Base-by-base conservation (phyloP, 2,329 filamentous ascomycete genomes). In the Stachybotrys echinatus region DNA sequence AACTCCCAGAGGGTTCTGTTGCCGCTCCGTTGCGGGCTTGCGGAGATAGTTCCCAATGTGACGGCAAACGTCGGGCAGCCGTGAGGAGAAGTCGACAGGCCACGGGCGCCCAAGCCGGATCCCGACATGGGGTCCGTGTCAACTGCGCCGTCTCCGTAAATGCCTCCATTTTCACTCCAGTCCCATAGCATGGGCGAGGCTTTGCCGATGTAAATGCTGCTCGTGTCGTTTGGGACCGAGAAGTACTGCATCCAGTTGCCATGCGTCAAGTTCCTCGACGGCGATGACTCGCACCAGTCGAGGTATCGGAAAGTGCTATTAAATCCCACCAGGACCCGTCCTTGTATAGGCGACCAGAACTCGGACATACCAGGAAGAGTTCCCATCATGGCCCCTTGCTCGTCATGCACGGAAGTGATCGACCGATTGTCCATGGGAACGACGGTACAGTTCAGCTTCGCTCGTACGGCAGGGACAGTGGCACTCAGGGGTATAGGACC, bases 241-340 rank as follows among this genome's bases (percentile, higher is more conserved):
- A 57, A 61, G 27, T 55, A 59, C 42, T 60, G 54, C 52, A 56
- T 56, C 54, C 54, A 57, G 2, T 21, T 48, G 3, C 39, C 46
- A 20, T 43, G 46, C 1, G 52, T 52, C 10, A 18, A n/a, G 14
- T 58, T 55, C 12, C 49, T 50, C 8, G 47, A 42, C 1, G 56
- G 55, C 3, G 52, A 19, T 10, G 21, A 51, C 39, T 58, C 56
- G 38, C 58, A 58, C 49, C 54, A 58, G 14, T 56, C 52, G 2
- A 45, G 43, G 23, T 47, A 56, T 2, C 52, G 49, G 6, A 60
- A 52, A 2, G 53, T 58, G 2, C 53, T 60, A 31, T 61, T 58
- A n/a, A 60, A 43, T 2, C 52, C 51, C 12, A 54, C 46, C 5
- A 52, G 49, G 8, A 58, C 42, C 14, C 49, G 51, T 17, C 51